Evolutionary conservation across 2,329 filamentous ascomycete species (phyloP), one percentile per base, ranked within the genome.

Genomic region (Arthrobotrys sphaeroides): DNA sequence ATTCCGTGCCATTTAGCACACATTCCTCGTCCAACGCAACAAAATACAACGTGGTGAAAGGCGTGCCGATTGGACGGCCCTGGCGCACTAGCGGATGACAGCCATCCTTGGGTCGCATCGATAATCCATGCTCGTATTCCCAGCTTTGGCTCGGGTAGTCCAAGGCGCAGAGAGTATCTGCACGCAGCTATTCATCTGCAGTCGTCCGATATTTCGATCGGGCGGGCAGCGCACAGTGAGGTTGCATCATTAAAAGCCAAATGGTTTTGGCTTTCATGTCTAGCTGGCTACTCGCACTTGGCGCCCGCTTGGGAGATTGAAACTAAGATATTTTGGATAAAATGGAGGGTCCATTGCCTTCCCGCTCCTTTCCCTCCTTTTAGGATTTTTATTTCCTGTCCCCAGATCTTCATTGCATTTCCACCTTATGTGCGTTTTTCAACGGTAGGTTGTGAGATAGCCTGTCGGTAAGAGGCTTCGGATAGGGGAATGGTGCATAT

Each of bases 401-500:
- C 47, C 53, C 36, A 18, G 42, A 51, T 60, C 31, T 18, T 10
- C 53, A 36, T 59, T 60, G 13, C 20, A 60, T 18, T 60, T 36
- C 33, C 31, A 36, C 7, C 9, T 20, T 45, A 31, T 51, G 33
- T 40, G 38, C 62, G 62, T n/a, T n/a, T 43, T 57, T 53, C 24
- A 31, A 31, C 62, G 49, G 62, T 16, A 38, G 42, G 28, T 57
- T 40, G 20, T 22, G 16, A 6, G 3, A 4, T 47, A 64, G 3
- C 20, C 38, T 9, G 22, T 68, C 64, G 51, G 64, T 49, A 68
- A 45, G 49, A 12, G 18, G 18, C 20, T 47, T 60, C 64, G 64
- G 62, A 22, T 33, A 47, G 42, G 5, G 55, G 61, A 31, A 47
- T 26, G 47, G 31, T 20, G 45, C 13, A 28, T 42, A 40, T 53